Evolutionary conservation across 768 basidiomycete genomes (phyloP).

Genomic region (Hygrophoropsis aurantiaca): DNA sequence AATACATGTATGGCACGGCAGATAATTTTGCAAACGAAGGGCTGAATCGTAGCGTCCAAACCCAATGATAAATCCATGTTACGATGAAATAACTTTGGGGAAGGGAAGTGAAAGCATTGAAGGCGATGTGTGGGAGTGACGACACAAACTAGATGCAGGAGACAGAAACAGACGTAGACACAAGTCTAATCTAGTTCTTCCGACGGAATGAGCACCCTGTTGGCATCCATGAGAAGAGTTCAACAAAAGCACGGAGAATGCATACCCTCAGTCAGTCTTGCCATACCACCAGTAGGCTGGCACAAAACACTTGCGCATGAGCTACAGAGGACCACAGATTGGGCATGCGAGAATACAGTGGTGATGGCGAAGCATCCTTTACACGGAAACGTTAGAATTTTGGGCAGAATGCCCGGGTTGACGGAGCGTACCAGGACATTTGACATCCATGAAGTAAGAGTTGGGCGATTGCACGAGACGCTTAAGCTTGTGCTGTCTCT

Average conservation of each 20-base stretch:
- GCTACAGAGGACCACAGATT: slow-evolving; percentile 93
- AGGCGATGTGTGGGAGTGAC: slow-evolving; percentile 16
- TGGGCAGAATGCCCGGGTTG: background rate
- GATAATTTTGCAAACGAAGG: slow-evolving; percentile 34
- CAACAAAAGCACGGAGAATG: slow-evolving; percentile 10
- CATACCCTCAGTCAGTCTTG: slow-evolving; percentile 95
- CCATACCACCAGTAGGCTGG: slow-evolving; percentile 98
- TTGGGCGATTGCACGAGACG: slow-evolving; percentile 97
- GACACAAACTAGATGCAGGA: slow-evolving; percentile 9
- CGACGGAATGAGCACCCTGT: slow-evolving; percentile 96
- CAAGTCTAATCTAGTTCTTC: slow-evolving; percentile 81
- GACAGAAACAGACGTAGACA: slow-evolving; percentile 58
- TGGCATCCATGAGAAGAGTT: slow-evolving; percentile 4
- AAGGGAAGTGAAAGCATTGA: slow-evolving; percentile 9
- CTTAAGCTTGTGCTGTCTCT: slow-evolving; percentile 97
- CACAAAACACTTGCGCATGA: slow-evolving; percentile 93
- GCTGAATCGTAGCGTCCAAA: slow-evolving; percentile 84
- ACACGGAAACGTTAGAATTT: background rate
- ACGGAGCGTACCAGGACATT: slow-evolving; percentile 83
- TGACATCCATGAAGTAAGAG: slow-evolving; percentile 98
- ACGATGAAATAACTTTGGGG: background rate
- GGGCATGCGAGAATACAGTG: slow-evolving; percentile 99
- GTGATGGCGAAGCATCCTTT: slow-evolving; percentile 94
- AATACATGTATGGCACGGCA: background rate
- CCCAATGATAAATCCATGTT: background rate